These are phyloP conservation scores for Gardenia jasminoides DNA, from an alignment of 257 asterid genomes.

Conservation along the genomic window DNA sequence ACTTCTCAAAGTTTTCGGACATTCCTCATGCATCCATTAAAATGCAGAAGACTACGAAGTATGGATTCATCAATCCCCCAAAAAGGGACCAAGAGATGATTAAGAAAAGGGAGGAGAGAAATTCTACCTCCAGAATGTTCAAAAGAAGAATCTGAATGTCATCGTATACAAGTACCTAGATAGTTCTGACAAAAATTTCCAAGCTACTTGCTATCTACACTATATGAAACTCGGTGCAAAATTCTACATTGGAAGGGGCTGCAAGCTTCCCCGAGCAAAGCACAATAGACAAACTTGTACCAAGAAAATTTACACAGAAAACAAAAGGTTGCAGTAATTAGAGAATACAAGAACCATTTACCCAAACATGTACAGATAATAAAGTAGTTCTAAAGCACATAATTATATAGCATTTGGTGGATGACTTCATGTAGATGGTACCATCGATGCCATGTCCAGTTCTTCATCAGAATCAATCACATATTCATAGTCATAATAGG, in stretches of 20 bases:
- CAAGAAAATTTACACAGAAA: neutral
- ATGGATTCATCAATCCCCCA: neutral
- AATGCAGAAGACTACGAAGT: neutral
- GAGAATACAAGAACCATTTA: neutral
- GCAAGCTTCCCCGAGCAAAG: neutral
- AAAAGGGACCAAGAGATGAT: neutral
- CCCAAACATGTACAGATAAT: neutral
- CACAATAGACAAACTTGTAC: neutral
- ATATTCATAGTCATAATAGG: constrained; percentile 79
- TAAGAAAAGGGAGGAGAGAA: neutral
- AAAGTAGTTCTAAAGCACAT: neutral
- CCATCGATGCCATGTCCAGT: constrained; percentile 82
- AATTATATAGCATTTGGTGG: neutral
- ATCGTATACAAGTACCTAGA: neutral
- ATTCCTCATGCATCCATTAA: neutral
- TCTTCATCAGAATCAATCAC: constrained; percentile 92
- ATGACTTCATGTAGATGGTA: constrained; percentile 10
- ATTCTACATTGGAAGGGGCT: neutral
- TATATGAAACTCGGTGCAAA: neutral
- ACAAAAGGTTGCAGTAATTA: neutral
- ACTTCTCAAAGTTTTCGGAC: neutral
- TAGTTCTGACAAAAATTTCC: neutral
- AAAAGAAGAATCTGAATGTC: no score
- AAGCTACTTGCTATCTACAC: neutral
- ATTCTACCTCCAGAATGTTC: neutral